Evolutionary conservation across 768 basidiomycete genomes (phyloP).

Genomic region (Suillus decipiens): DNA sequence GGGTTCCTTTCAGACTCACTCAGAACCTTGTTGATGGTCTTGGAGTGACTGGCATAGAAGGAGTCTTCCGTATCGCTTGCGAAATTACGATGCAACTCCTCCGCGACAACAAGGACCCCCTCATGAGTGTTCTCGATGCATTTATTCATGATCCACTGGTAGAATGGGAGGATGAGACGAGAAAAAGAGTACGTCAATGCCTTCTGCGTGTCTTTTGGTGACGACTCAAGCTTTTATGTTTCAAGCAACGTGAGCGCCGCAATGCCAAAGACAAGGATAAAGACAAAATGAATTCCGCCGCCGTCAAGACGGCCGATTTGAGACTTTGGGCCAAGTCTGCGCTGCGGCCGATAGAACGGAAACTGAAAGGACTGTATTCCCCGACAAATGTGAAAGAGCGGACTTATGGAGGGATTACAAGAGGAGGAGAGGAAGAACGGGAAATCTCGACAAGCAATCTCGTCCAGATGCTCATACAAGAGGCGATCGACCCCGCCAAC

Average conservation of each 20-base stretch:
- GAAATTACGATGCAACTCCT: conserved; percentile 89
- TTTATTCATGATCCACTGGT: conserved; percentile 97
- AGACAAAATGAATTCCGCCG: conserved; percentile 19
- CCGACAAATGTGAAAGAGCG: conserved; percentile 47
- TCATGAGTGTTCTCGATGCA: conserved; percentile 95
- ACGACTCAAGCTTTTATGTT: conserved; percentile 8
- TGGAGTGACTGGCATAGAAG: conserved; percentile 93
- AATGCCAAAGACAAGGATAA: conserved; percentile 40
- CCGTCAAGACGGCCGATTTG: conserved; percentile 55
- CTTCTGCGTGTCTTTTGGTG: background rate
- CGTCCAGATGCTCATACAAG: conserved; percentile 89
- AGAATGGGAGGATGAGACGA: conserved; percentile 89
- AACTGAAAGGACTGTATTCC: conserved; percentile 72
- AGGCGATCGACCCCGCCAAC: conserved; percentile 75
- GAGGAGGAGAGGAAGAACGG: conserved; percentile 31
- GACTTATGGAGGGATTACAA: conserved; percentile 25
- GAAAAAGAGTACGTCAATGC: conserved; percentile 50
- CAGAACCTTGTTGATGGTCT: conserved; percentile 91
- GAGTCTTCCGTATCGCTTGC: conserved; percentile 88
- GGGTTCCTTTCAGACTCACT: conserved; percentile 92
- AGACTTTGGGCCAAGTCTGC: conserved; percentile 71
- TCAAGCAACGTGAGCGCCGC: conserved; percentile 1
- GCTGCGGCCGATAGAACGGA: conserved; percentile 79
- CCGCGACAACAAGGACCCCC: conserved; percentile 85
- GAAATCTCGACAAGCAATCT: conserved; percentile 78